Base-by-base conservation (phyloP, 257 asterid genomes). In the Misopates orontium region DNA sequence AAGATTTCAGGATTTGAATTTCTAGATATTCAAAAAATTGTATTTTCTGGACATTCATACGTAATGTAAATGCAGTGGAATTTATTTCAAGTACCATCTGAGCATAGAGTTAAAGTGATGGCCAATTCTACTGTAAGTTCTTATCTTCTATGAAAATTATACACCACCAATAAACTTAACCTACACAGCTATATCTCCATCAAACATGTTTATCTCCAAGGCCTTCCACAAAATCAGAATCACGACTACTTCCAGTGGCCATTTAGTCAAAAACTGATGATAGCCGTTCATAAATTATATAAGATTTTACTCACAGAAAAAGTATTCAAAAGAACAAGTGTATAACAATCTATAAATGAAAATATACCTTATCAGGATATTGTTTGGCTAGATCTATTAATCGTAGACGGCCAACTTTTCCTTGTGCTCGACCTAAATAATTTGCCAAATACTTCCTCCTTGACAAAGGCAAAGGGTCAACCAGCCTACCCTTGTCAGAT, bases 401-500 rank as follows among this genome's bases (percentile, higher is more conserved):
- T 47, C 78, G 84, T 77, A 87, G 78, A 18, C 96, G 97, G 41
- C 99, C 97, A 67, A 44, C 77, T 75, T 93, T 93, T 73, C 95
- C 95, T 75, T 93, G 97, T 55, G 99, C 91, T 78, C 97, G 90
- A 61, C 99, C 99, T 50, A 93, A 81, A 71, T 77, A 93, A 77
- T 82, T 93, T 8, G 97, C 99, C 79, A 93, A 62, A 77, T 85
- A 77, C 67, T 84, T 90, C 82, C 99, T 82, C 77, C 78, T 83
- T n/a, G 90, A 76, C 60, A 93, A 71, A 70, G 96, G 97, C 87
- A 87, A 78, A 65, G 96, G 92, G 45, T 90, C 89, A 56, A 90
- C 90, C 54, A 83, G 80, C 77, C 87, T 80, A 73, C 87, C 49
- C 60, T 82, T 78, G 31, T 66, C 69, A 67, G 71, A 44, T 52